Conservation (phyloP, 2,329 filamentous ascomycete species). For the Xylariomycetidae sp. region DNA sequence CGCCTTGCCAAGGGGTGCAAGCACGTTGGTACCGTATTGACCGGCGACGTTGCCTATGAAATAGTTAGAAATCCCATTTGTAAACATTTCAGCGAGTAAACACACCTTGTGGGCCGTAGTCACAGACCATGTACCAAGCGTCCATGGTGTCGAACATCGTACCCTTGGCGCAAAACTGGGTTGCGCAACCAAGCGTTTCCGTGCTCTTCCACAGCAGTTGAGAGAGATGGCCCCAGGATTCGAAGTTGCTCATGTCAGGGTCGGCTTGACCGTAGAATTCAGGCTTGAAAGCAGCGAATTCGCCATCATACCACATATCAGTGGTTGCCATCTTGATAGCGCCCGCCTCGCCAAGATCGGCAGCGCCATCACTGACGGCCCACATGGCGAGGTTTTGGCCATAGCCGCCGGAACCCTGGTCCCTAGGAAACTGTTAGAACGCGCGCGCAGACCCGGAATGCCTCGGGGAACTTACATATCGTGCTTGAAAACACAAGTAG, state of each 20-base stretch:
- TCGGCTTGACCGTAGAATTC: slow-evolving; percentile 54
- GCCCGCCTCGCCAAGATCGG: slow-evolving; percentile 43
- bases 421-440: slow-evolving; percentile 36
- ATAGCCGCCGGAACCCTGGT: slow-evolving; percentile 59
- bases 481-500: slow-evolving; percentile 68
- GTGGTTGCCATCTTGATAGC: slow-evolving; percentile 66
- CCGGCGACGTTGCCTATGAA: slow-evolving; percentile 48
- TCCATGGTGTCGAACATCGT: slow-evolving; percentile 44
- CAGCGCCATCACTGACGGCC: slow-evolving; percentile 33
- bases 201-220: slow-evolving; percentile 69
- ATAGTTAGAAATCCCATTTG: slow-evolving; percentile 1
- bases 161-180: slow-evolving; percentile 47
- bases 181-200: slow-evolving; percentile 59
- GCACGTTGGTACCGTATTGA: slow-evolving; percentile 45
- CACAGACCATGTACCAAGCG: slow-evolving; percentile 80
- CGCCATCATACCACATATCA: slow-evolving; percentile 85
- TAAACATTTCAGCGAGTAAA: slow-evolving; percentile 3
- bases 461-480: slow-evolving; percentile 70
- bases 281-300: slow-evolving; percentile 53
- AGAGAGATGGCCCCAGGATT: slow-evolving; percentile 69
- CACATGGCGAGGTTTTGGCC: slow-evolving; percentile 88
- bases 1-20: slow-evolving; percentile 33
- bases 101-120: slow-evolving; percentile 74
- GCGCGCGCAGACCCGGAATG: no score
- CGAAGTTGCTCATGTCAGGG: slow-evolving; percentile 60